Evolutionary conservation across 805 yeast genomes (phyloP).

Genomic region (Scheffersomyces lignosus): DNA sequence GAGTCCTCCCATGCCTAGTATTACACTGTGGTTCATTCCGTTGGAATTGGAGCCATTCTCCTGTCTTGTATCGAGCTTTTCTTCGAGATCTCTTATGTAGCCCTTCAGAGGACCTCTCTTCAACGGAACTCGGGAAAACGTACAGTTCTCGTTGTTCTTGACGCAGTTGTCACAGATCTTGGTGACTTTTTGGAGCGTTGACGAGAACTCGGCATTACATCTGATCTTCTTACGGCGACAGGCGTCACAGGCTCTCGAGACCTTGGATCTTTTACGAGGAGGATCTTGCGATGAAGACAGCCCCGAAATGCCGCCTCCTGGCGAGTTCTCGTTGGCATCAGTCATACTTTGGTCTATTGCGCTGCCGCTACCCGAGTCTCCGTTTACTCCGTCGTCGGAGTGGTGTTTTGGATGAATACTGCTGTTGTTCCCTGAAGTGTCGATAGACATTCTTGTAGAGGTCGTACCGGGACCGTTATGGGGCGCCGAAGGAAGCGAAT

Average conservation of each 20-base stretch:
- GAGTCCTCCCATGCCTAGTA: not conserved
- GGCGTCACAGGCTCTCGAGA: conserved; percentile 79
- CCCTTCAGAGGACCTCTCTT: conserved; percentile 83
- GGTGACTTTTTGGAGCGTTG: conserved; percentile 46
- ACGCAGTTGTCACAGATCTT: conserved; percentile 62
- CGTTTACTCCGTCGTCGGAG: no score
- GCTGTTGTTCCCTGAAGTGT: no score
- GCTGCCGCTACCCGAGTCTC: no score
- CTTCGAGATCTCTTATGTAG: conserved; percentile 47
- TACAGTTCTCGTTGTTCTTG: conserved; percentile 59
- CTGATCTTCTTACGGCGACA: conserved; percentile 72
- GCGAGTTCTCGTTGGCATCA: no score
- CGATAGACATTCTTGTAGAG: no score
- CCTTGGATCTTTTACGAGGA: conserved; percentile 64
- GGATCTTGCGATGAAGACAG: no score
- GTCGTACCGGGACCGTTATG: no score
- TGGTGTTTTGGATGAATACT: no score
- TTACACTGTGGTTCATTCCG: not conserved
- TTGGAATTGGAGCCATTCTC: not conserved
- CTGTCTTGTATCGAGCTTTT: conserved; percentile 24
- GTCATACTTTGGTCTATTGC: no score
- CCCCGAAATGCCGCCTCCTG: no score
- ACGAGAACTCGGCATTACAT: conserved; percentile 61
- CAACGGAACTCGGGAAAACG: conserved; percentile 69
- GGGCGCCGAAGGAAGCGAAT: no score